phyloP scores from a whole-genome alignment of 352 stramenopile genomes.

The Phytophthora palmivora region DNA sequence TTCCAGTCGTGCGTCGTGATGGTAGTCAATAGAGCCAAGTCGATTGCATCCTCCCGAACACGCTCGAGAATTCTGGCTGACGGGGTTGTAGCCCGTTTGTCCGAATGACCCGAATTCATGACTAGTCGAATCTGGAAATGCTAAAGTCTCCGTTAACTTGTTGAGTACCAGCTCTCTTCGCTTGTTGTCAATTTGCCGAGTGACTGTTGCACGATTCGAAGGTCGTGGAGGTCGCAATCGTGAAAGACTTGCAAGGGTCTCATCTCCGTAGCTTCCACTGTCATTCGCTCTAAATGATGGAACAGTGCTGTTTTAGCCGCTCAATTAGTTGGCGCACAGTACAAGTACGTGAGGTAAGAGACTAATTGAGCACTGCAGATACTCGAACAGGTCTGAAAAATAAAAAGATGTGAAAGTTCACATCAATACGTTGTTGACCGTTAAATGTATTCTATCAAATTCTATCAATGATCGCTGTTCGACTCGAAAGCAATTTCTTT shows the following conservation, averaged over 20 bases:
- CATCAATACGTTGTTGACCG: neutral
- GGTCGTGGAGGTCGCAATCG: neutral
- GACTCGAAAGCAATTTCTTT: conserved; percentile 3
- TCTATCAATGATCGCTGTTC: too few species aligned
- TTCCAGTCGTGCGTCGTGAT: conserved; percentile 54
- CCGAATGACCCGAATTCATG: conserved; percentile 16
- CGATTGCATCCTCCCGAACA: conserved; percentile 51
- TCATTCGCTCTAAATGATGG: neutral
- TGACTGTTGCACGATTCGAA: conserved; percentile 9
- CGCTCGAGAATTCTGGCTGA: conserved; percentile 58
- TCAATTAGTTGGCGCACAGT: too few species aligned
- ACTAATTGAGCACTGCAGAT: too few species aligned
- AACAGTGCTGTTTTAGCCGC: neutral
- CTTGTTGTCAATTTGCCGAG: conserved; percentile 21
- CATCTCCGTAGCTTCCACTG: conserved; percentile 14
- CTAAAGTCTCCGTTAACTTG: conserved; percentile 22
- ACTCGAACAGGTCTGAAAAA: too few species aligned
- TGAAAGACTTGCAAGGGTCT: neutral
- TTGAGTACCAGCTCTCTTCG: neutral
- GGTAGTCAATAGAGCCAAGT: conserved; percentile 59
- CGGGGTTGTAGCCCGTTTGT: conserved; percentile 23
- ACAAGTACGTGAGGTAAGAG: too few species aligned
- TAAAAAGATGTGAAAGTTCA: neutral
- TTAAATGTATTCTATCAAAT: too few species aligned
- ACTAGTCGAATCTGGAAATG: neutral